Evolutionary conservation across 2,329 filamentous ascomycete genomes (phyloP), one percentile per base, ranked within the genome.

Genomic region (Neonectria punicea): DNA sequence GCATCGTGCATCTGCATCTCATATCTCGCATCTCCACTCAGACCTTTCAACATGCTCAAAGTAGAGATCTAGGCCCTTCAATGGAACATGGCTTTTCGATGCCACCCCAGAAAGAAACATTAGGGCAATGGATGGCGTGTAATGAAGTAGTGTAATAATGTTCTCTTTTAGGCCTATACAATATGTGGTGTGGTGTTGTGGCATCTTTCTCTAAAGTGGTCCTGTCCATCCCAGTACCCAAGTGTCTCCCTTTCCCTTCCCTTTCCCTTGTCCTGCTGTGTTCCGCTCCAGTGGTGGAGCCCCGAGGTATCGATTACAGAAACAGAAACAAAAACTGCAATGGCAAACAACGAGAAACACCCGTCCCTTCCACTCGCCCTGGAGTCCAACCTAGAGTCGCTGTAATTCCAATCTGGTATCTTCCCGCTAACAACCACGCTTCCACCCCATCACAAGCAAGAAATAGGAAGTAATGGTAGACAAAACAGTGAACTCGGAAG

Each of bases 391-490:
- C 59, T 44, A 28, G 18, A 39, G 50, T 18, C 51, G 36, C 36
- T 41, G 41, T n/a, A 63, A 59, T 53, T 46, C 44, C 59, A 66
- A 66, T 66, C 54, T 66, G 58, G 25, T 56, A 59, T 61, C 58
- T 59, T 44, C 34, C 50, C 50, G 55, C 50, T 54, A 54, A 34
- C 36, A 39, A n/a, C 14, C 36, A 34, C 41, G 34, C 39, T 30
- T 44, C 50, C 54, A 30, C 39, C 39, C n/a, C 50, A 44, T 25
- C 16, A 51, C 32, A 61, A 60, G n/a, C 60, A 18, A 43, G 36
- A 56, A 50, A 22, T 30, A 47, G 11, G 53, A 53, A 49, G 59
- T 28, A 43, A 18, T 30, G 20, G 14, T 46, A 41, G 34, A 34
- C n/a, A 53, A 53, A 49, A 63, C 32, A 20, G 43, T 53, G 47